Percentiles rank a stretch among this genome's conserved stretches.
phyloP scores from a whole-genome alignment of 2,329 filamentous ascomycete genomes.

The Pseudocercospora fijiensis region DNA sequence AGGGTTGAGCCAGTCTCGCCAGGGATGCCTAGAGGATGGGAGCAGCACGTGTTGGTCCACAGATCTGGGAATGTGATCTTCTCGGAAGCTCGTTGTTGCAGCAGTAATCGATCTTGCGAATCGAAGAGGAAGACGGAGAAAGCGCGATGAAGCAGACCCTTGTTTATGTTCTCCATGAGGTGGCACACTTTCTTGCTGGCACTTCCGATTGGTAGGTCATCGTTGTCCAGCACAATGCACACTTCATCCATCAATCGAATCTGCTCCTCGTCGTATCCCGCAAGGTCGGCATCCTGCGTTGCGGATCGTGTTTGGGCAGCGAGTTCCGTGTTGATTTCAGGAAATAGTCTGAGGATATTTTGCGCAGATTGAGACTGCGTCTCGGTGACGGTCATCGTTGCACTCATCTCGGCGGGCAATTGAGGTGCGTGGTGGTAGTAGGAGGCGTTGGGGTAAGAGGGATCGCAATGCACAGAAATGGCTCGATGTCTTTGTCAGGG shows the following conservation, averaged over 20 bases:
- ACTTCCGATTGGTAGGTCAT: conserved; percentile 90
- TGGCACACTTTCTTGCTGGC: conserved; percentile 99
- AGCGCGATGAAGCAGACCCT: conserved; percentile 90
- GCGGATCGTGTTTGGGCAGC: conserved; percentile 55
- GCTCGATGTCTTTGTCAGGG: conserved; percentile 18
- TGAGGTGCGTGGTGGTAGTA: not conserved
- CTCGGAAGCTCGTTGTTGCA: conserved; percentile 91
- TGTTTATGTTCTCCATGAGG: conserved; percentile 97
- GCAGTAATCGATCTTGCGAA: conserved; percentile 82
- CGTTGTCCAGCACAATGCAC: conserved; percentile 91
- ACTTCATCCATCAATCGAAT: conserved; percentile 98
- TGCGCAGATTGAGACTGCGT: conserved; percentile 65
- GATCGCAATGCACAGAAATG: conserved; percentile 7
- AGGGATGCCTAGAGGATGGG: conserved; percentile 87
- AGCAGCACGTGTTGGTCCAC: conserved; percentile 99
- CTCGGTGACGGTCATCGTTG: conserved; percentile 33
- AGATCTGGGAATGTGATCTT: conserved; percentile 99
- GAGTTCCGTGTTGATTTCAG: conserved; percentile 68
- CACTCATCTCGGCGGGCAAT: conserved; percentile 30
- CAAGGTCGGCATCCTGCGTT: conserved; percentile 63
- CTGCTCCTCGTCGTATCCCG: conserved; percentile 95
- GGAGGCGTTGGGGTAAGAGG: conserved; percentile 4
- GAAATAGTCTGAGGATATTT: conserved; percentile 83
- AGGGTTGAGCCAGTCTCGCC: conserved; percentile 85
- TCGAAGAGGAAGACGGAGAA: conserved; percentile 99